Evolutionary conservation across 1,139 yeast species (phyloP), one percentile per base, ranked within the genome.

Genomic region (Saccharomyces pastorianus): DNA sequence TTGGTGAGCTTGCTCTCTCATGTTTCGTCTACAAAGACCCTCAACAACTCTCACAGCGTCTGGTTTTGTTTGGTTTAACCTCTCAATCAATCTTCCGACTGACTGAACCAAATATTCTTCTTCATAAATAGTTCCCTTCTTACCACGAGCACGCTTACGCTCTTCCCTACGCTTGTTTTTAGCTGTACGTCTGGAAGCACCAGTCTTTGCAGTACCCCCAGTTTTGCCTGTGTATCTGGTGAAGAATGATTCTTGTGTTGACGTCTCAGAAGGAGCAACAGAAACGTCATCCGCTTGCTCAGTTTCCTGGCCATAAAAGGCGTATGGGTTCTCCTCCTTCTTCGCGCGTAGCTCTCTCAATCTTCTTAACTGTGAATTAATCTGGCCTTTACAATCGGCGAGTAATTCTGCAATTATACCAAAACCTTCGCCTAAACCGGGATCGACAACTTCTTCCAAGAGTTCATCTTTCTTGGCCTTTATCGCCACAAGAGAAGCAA

Each of bases 161-260:
- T 93, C 99, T 71, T 93, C 97, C 63, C 99, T 82, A 70, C 96
- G 88, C 59, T 84, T 82, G 71, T 91, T 93, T 73, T 93, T 95
- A 8, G 95, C 80, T 0, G 99, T 90, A 65, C 85, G 81, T 71
- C 99, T 81, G 0, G 97, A 85, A 1, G 95, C 97, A 27, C 98
- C 97, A 0, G 99, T 93, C 68, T 88, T 87, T 4, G 98, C 99
- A 3, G 99, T 93, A 25, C 96, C 96, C 0, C 86, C 79, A 0
- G 98, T 90, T 71, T 91, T 90, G 59, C 98, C 98, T 0, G 99
- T 93, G 70, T 93, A 93, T 66, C 96, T 80, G 0, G 99, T 93
- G 72, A 90, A 88, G 69, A 91, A 88, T 0, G 98, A 90, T 29
- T 95, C 95, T 11, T 90, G 85, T 0, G 96, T 88, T 0, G 96